Conservation (phyloP, 2,329 filamentous ascomycete species). For the Claviceps maximensis region DNA sequence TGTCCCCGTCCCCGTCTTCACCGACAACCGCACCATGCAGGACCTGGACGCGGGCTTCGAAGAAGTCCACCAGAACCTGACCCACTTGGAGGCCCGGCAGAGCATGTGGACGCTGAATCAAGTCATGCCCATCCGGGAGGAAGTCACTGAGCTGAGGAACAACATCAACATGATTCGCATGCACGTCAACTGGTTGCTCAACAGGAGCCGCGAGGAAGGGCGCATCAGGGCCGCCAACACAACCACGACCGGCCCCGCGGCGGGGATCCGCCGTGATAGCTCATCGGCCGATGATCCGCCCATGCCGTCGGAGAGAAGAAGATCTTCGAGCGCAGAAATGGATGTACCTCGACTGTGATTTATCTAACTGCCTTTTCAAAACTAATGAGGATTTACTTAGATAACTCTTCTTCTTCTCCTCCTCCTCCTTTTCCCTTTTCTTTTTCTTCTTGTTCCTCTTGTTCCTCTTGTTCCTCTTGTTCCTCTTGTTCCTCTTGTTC, state of each 20-base stretch:
- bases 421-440: too few species aligned
- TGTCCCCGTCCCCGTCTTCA: constrained; percentile 25
- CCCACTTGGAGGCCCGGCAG: constrained; percentile 46
- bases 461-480: too few species aligned
- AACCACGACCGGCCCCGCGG: constrained; percentile 14
- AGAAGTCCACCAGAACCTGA: constrained; percentile 41
- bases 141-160: constrained; percentile 46
- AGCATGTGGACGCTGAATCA: constrained; percentile 49
- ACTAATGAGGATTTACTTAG: too few species aligned
- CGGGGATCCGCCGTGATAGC: constrained; percentile 19
- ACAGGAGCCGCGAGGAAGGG: constrained; percentile 35
- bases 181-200: constrained; percentile 47
- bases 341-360: constrained; percentile 24
- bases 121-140: constrained; percentile 47
- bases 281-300: constrained; percentile 13
- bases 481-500: too few species aligned
- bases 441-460: too few species aligned
- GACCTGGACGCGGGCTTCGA: constrained; percentile 34
- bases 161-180: constrained; percentile 44
- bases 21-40: constrained; percentile 34
- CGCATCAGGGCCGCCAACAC: constrained; percentile 25
- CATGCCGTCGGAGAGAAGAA: constrained; percentile 21
- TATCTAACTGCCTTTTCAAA: too few species aligned
- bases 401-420: too few species aligned
- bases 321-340: constrained; percentile 24